Evolutionary conservation across 2,329 filamentous ascomycete genomes (phyloP), one percentile per base, ranked within the genome.

Genomic region (Keithomyces neogunnii): DNA sequence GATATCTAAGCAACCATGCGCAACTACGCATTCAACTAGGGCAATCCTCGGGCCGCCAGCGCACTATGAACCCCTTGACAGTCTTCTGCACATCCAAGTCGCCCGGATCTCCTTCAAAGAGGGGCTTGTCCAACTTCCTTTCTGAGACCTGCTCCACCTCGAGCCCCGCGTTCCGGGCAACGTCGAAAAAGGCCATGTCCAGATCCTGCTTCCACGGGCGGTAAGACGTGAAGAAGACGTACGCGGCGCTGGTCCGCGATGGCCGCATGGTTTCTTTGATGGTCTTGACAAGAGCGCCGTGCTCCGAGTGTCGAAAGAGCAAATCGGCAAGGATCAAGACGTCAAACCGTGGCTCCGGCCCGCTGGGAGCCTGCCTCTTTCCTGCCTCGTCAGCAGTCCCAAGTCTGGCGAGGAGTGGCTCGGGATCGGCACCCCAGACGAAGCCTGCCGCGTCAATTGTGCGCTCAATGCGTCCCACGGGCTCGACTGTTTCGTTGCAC

Each of bases 191-290:
- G 3, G 78, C 80, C 65, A 95, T 74, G 62, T 96, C 93, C 67
- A 89, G 87, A 56, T 90, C 79, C 60, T 87, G 76, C 63, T 96
- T 73, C 91, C 91, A 96, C 1, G 92, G 91, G 56, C 93, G 78
- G 69, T 97, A 96, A 26, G 89, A 91, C 0, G 91, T 95, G 72
- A 96, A 97, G 67, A 96, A 95, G 6, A 96, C 90, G 60, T 91
- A 80, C 2, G 90, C 89, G 50, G 76, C 77, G 47, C 85, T 81
- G 2, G 72, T 72, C 3, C 66, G 60, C 3, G 71, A 67, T 55
- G 71, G 74, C 59, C 76, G 79, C 60, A 96, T 68, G 13, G 86
- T 88, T 62, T 78, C 65, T 60, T 78, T 73, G 54, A 96, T 80
- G 3, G 86, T 89, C 57, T 79, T 76, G 57, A 95, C 74, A 54